Conservation (phyloP, 257 asterid species). For the Solanum piurae region DNA sequence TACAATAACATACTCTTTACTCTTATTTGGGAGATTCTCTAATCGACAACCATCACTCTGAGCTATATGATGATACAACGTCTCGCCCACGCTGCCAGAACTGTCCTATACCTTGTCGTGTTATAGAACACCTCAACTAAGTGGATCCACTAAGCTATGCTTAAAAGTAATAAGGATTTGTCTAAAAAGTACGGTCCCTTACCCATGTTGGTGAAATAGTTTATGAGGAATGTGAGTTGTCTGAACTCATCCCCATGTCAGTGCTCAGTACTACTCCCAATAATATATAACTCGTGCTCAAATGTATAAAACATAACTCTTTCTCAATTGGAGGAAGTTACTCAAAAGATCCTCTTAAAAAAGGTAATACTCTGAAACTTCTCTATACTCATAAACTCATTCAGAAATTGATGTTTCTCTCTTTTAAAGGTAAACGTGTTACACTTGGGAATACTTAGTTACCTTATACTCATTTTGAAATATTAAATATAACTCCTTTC, state of each 20-base stretch:
- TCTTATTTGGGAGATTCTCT: background rate
- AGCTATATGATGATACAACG: background rate
- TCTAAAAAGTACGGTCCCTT: background rate
- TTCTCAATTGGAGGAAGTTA: background rate
- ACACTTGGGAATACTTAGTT: background rate
- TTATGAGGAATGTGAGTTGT: too few species aligned
- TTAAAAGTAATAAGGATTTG: too few species aligned
- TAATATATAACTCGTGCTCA: background rate
- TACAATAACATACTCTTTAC: background rate
- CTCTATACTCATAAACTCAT: background rate
- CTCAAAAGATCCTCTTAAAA: too few species aligned
- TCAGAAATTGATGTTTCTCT: background rate
- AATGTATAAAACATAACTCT: too few species aligned
- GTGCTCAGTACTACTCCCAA: background rate
- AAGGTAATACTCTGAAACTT: background rate
- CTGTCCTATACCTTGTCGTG: fast-evolving
- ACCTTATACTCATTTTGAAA: too few species aligned
- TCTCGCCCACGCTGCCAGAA: too few species aligned
- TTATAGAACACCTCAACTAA: background rate
- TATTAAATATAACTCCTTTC: background rate
- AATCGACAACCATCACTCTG: background rate
- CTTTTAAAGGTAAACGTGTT: background rate
- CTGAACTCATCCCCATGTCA: too few species aligned
- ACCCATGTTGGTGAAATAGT: too few species aligned
- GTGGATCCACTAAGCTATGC: background rate